Base-by-base conservation (phyloP, 257 asterid genomes). In the Primulina eburnea region DNA sequence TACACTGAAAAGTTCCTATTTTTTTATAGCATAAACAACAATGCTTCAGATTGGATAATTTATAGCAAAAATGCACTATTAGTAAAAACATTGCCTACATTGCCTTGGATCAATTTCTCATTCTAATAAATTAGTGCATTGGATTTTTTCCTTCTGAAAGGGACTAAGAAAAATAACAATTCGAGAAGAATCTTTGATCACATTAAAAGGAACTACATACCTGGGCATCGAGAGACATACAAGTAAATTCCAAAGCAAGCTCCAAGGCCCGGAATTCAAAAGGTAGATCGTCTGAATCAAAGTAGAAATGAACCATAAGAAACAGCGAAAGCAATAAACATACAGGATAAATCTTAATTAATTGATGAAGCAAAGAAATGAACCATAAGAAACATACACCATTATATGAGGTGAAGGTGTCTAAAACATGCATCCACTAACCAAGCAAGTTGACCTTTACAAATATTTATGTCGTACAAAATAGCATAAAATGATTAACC, bases 221-320 rank as follows among this genome's bases (percentile, higher is more conserved):
- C 97, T 94, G 96, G 73, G 92, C 73, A 80, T 94, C 99, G 40
- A 91, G 96, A 69, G 99, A 91, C 79, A 77, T 84, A 79, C 97
- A 91, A 37, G 96, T 88, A 69, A 89, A 83, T 77, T 94, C 99
- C 86, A 94, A 78, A 75, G 97, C 98, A 73, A 94, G 89, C 87
- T 94, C 99, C 87, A 94, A 83, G 14, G 99, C 97, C 77, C 84
- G 86, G 83, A 94, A 91, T 83, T 94, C 99, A 58, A 94, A 94
- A 75, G 99, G 99, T 55, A 94, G 86, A 80, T 90, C 88, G 76
- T 94, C 99, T 94, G 86, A 77, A 86, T 56, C 82, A 85, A 79
- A 76, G 18, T 66, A 75, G 56, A 43, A 35, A 43, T 65, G 53
- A 65, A 37, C 21, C 11, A 32, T 57, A 35, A 17, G 8, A 71